A percentile compares a stretch with the other conserved stretches of the same genome.
phyloP scores from a whole-genome alignment of 2,329 filamentous ascomycete species.

The Trichoderma endophyticum region DNA sequence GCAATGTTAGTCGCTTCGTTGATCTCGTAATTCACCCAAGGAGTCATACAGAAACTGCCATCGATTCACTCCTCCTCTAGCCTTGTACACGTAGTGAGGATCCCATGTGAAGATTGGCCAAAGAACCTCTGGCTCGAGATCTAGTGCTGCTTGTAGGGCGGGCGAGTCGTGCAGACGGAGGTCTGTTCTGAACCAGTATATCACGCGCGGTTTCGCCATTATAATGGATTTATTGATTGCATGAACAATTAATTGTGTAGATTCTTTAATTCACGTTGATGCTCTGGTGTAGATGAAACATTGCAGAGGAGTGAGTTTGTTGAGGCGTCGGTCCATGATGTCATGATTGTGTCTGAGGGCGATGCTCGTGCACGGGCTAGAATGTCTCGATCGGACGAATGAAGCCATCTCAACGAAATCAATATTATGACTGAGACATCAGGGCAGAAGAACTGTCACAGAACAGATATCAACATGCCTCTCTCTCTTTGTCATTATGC shows the following conservation, averaged over 20 bases:
- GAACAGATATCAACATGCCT: neutral
- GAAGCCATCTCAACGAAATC: neutral
- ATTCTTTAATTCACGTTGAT: neutral
- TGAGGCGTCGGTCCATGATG: conserved; percentile 15
- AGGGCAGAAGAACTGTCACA: neutral
- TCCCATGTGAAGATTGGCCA: conserved; percentile 81
- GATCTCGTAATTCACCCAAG: neutral
- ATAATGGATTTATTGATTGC: neutral
- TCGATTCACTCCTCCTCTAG: conserved; percentile 66
- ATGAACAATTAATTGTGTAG: no score
- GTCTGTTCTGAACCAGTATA: conserved; percentile 80
- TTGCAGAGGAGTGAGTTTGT: neutral
- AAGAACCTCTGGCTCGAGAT: conserved; percentile 63
- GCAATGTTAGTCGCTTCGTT: neutral
- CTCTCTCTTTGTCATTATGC: neutral
- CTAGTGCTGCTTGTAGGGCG: conserved; percentile 67
- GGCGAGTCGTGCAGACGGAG: conserved; percentile 75
- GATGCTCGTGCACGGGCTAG: neutral
- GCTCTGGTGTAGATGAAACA: neutral
- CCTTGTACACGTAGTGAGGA: conserved; percentile 73
- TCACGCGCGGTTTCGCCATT: conserved; percentile 46
- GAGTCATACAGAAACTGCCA: conserved; percentile 64
- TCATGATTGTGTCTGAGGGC: conserved; percentile 1
- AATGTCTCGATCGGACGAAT: conserved; percentile 3
- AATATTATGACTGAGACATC: neutral